Conservation (phyloP, 2,329 filamentous ascomycete genomes). For the Hortaea werneckii region DNA sequence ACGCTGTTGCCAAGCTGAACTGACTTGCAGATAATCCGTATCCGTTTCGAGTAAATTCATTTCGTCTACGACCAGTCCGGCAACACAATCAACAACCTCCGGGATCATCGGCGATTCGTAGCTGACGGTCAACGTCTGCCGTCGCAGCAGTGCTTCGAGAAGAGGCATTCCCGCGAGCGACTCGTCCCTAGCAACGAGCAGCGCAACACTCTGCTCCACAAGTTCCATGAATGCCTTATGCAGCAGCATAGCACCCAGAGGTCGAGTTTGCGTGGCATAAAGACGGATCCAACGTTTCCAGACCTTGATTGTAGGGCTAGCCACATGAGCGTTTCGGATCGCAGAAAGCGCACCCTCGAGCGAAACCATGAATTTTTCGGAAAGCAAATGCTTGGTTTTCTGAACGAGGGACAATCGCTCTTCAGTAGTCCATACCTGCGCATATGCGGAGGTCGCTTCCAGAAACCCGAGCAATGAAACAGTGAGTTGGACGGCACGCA, state of each 20-base stretch:
- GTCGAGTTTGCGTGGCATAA: conserved; percentile 68
- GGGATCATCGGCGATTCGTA: no score
- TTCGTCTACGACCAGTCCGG: conserved; percentile 66
- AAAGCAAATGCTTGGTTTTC: conserved; percentile 61
- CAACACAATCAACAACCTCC: conserved; percentile 36
- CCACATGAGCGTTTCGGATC: conserved; percentile 65
- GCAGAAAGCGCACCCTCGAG: conserved; percentile 86
- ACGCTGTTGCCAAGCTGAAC: conserved; percentile 75
- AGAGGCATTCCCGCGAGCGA: no score
- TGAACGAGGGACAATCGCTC: conserved; percentile 66
- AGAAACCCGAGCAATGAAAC: conserved; percentile 86
- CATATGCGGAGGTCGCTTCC: conserved; percentile 66
- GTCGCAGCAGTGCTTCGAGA: no score
- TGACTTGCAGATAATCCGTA: conserved; percentile 79
- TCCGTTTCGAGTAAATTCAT: conserved; percentile 81
- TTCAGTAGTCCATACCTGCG: conserved; percentile 68
- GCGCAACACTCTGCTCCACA: conserved; percentile 38
- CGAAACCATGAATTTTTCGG: conserved; percentile 73
- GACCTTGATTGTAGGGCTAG: conserved; percentile 59
- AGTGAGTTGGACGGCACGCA: conserved; percentile 53
- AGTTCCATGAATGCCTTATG: conserved; percentile 83
- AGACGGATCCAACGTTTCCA: conserved; percentile 82
- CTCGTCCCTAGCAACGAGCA: conserved; percentile 13
- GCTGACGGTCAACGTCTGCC: no score
- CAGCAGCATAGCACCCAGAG: conserved; percentile 81